These are phyloP conservation scores for Colletotrichum gloeosporioides DNA, from an alignment of 2,329 filamentous ascomycete species.

Conservation along the genomic window DNA sequence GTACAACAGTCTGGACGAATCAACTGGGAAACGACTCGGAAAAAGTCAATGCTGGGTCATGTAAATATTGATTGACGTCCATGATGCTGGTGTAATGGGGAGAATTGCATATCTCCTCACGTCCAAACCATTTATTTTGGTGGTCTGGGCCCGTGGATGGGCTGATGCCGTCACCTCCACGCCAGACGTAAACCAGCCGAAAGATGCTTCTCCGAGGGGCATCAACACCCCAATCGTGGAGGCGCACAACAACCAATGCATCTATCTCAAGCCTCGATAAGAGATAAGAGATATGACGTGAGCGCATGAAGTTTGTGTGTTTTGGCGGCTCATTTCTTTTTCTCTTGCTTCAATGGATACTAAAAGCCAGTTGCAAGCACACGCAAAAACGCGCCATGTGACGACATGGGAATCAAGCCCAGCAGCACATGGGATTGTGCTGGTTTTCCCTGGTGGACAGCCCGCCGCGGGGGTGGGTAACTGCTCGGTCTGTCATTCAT, in stretches of 20 bases:
- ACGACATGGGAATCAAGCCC: background rate
- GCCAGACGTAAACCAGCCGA: background rate
- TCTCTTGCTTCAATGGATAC: background rate
- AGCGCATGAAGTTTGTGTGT: background rate
- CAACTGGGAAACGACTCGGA: background rate
- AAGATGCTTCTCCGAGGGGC: conserved; percentile 23
- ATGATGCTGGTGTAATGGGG: background rate
- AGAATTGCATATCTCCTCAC: background rate
- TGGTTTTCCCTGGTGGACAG: background rate
- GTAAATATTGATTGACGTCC: background rate
- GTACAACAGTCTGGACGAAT: background rate
- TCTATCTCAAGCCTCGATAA: background rate
- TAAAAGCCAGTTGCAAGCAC: background rate
- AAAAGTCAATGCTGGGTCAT: background rate
- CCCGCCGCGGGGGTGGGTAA: background rate
- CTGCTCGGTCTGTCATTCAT: background rate
- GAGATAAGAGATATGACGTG: conserved; percentile 4
- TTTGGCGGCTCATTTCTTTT: background rate
- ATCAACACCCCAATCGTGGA: background rate
- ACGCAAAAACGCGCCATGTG: background rate
- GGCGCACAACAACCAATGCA: background rate
- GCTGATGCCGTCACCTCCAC: conserved; percentile 17
- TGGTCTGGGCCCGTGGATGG: background rate
- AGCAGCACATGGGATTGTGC: background rate
- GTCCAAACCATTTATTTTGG: background rate